Conservation (phyloP, 139 green algal species). For the Picochlorum sp. region DNA sequence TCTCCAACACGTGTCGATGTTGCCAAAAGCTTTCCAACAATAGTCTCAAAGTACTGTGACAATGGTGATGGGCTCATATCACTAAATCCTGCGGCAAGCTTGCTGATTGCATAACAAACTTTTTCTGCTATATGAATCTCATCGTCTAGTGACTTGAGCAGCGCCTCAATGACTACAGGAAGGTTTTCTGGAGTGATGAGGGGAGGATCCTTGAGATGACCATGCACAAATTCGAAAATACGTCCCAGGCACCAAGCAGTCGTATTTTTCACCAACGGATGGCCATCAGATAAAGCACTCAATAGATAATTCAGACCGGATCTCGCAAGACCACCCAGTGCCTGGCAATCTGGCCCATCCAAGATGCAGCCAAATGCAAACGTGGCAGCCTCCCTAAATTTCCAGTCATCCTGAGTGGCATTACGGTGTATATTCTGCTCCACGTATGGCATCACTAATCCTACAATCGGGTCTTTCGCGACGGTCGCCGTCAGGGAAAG, state of each 20-base stretch:
- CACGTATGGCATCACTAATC: conserved; percentile 76
- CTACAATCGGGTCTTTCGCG: conserved; percentile 69
- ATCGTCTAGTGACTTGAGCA: conserved; percentile 59
- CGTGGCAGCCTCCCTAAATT: conserved; percentile 84
- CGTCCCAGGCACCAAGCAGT: conserved; percentile 91
- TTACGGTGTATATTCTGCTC: conserved; percentile 77
- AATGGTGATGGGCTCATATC: conserved; percentile 44
- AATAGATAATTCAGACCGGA: conserved; percentile 69
- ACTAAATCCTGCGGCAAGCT: conserved; percentile 70
- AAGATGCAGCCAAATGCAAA: conserved; percentile 95
- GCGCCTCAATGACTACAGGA: conserved; percentile 55
- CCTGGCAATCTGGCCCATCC: conserved; percentile 66
- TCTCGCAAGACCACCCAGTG: conserved; percentile 58
- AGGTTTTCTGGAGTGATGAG: conserved; percentile 49
- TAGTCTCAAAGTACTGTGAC: conserved; percentile 79
- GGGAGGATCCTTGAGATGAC: conserved; percentile 21
- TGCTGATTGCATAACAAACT: conserved; percentile 74
- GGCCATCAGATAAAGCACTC: conserved; percentile 63
- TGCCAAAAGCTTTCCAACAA: conserved; percentile 70
- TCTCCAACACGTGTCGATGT: conserved; percentile 14
- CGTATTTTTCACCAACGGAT: conserved; percentile 80
- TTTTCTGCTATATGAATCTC: conserved; percentile 79
- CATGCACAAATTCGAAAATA: conserved; percentile 92
- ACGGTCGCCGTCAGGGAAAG: conserved; percentile 70
- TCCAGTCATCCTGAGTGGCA: conserved; percentile 69